Evolutionary conservation across 2,329 filamentous ascomycete genomes (phyloP).

Genomic region (Aureobasidium pullulans): DNA sequence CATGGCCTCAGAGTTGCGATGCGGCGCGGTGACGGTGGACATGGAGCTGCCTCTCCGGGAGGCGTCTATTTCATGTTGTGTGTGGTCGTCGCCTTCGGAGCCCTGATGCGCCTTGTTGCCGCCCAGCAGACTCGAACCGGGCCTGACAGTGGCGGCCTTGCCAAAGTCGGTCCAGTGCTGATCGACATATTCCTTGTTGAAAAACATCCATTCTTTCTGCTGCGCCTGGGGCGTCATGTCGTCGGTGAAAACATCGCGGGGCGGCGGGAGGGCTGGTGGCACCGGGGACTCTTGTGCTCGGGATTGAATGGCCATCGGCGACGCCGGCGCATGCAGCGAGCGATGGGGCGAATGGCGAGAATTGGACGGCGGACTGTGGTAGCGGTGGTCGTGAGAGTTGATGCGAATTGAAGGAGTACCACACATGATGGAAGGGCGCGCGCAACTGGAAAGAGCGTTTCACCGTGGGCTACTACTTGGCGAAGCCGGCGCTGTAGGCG

Average conservation of each 20-base stretch:
- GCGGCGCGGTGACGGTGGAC: constrained; percentile 26
- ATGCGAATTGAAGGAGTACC: constrained; percentile 29
- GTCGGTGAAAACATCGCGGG: constrained; percentile 47
- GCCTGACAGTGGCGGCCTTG: constrained; percentile 38
- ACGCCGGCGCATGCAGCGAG: constrained; percentile 35
- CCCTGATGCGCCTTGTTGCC: constrained; percentile 16
- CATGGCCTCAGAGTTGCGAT: constrained; percentile 22
- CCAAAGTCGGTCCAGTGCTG: constrained; percentile 42
- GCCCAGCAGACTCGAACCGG: constrained; percentile 41
- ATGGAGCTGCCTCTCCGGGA: constrained; percentile 33
- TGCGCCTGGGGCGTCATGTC: constrained; percentile 43
- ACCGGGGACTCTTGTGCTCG: constrained; percentile 38
- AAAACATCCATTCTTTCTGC: constrained; percentile 58
- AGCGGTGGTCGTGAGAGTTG: constrained; percentile 28
- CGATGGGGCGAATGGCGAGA: constrained; percentile 29
- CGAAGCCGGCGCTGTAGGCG: constrained; percentile 5
- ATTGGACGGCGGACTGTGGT: constrained; percentile 29
- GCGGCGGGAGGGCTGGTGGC: constrained; percentile 60
- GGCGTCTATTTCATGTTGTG: constrained; percentile 23
- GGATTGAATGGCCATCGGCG: constrained; percentile 56
- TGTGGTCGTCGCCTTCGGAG: constrained; percentile 17
- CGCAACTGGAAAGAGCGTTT: constrained; percentile 7
- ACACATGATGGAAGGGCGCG: background rate
- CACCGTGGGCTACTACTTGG: constrained; percentile 3
- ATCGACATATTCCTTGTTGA: constrained; percentile 37